Conservation (phyloP, 805 yeast species). For the Torulaspora quercuum region DNA sequence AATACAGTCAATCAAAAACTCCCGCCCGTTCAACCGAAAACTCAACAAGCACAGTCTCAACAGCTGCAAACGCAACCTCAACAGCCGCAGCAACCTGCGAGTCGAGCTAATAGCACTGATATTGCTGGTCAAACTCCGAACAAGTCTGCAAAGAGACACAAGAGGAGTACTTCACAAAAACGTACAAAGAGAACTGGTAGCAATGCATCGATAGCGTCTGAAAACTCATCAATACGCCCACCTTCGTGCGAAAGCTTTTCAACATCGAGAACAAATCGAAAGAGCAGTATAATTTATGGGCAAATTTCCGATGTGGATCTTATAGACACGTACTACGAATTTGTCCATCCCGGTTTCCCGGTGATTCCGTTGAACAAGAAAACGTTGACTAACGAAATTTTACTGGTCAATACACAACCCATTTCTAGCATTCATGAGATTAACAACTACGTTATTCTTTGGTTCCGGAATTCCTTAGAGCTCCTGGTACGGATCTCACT, state of each 20-base stretch:
- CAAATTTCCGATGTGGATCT: conserved; percentile 37
- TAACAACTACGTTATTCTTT: conserved; percentile 32
- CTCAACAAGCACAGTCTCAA: conserved; percentile 2
- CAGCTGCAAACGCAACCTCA: conserved; percentile 4
- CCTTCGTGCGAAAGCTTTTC: conserved; percentile 6
- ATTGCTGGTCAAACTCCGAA: conserved; percentile 4
- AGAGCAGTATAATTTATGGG: conserved; percentile 22
- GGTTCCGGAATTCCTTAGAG: conserved; percentile 37
- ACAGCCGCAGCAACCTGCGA: conserved; percentile 4
- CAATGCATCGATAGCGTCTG: conserved; percentile 7
- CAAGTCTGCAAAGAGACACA: conserved; percentile 11
- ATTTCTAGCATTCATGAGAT: conserved; percentile 32
- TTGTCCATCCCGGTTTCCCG: conserved; percentile 41
- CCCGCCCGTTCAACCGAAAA: neutral
- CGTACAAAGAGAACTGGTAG: conserved; percentile 9
- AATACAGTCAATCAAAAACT: neutral
- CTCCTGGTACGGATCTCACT: conserved; percentile 31
- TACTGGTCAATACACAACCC: conserved; percentile 33
- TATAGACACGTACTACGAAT: conserved; percentile 48
- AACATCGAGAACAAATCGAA: conserved; percentile 1
- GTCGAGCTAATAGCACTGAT: conserved; percentile 2
- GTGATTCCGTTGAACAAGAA: conserved; percentile 38
- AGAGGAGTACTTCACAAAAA: conserved; percentile 11
- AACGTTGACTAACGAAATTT: conserved; percentile 32
- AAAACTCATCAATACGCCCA: conserved; percentile 9